Base-by-base conservation (phyloP, 495 filamentous ascomycete genomes). In the Echria macrotheca region DNA sequence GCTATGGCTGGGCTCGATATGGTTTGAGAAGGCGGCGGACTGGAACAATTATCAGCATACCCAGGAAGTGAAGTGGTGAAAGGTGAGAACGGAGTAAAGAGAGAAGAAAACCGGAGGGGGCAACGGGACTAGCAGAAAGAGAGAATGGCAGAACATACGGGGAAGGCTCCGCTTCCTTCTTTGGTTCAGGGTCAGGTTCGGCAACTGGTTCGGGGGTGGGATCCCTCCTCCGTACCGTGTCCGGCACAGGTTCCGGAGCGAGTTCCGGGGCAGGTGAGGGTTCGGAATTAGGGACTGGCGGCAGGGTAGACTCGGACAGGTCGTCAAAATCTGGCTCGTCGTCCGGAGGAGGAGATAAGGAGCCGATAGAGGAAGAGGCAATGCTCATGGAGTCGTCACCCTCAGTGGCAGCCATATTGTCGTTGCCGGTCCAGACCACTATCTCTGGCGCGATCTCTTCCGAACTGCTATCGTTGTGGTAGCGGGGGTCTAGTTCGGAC, bases 361-460 rank as follows among this genome's bases (percentile, higher is more conserved):
- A 42, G 1, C 36, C 36, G 3, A 15, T 8, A 17, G 42, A 28
- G 9, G 49, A 49, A n/a, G n/a, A n/a, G 29, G 57, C 61, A 14
- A 56, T 28, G 19, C 43, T 40, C 60, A 63, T 57, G 12, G 42
- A 4, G 24, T 44, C 40, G 36, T 5, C 36, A 21, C 24, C 36
- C 12, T 41, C 38, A n/a, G 22, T 10, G 52, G 45, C 33, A n/a
- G n/a, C n/a, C n/a, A n/a, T n/a, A n/a, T n/a, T n/a, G n/a, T n/a
- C n/a, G n/a, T n/a, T n/a, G 17, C 56, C 66, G 8, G 65, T 69
- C 58, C 66, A 62, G 23, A 68, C 67, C 4, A 68, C 53, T 15
- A 69, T 69, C 50, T 69, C 66, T 6, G 61, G 53, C 11, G 63
- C 63, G 24, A 69, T 66, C 17, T 64, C 50, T 25, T 66, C 63